phyloP scores from a whole-genome alignment of 2,329 filamentous ascomycete genomes.

The Alternaria sp. region DNA sequence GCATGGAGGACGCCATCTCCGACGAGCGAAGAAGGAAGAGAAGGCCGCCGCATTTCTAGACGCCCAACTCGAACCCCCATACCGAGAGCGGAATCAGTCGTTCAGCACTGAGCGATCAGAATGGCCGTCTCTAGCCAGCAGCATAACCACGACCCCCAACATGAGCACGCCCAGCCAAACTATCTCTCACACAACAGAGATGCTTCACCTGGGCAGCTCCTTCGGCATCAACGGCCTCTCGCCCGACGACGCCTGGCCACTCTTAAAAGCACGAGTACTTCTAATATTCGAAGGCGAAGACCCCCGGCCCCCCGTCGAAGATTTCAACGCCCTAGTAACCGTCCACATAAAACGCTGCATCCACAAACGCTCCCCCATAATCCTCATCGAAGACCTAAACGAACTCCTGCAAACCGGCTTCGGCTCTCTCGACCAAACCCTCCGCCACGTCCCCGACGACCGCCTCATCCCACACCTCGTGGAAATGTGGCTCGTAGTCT shows the following conservation, averaged over 20 bases:
- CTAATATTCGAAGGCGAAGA: conserved; percentile 84
- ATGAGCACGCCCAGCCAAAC: conserved; percentile 32
- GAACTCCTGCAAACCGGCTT: conserved; percentile 84
- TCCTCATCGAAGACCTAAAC: conserved; percentile 76
- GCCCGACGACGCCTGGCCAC: conserved; percentile 81
- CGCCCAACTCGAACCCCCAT: conserved; percentile 39
- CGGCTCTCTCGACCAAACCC: conserved; percentile 79
- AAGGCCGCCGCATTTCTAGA: conserved; percentile 52
- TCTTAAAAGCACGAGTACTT: conserved; percentile 75
- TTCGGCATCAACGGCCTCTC: conserved; percentile 58
- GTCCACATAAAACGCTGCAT: conserved; percentile 81
- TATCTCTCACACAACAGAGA: conserved; percentile 45
- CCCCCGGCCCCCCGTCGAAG: conserved; percentile 78
- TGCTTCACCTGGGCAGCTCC: conserved; percentile 53
- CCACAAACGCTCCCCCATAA: conserved; percentile 71
- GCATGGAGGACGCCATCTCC: conserved; percentile 75
- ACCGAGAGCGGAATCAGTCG: conserved; percentile 46
- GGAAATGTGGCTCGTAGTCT: conserved; percentile 92
- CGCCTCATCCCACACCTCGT: conserved; percentile 88
- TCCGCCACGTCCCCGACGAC: conserved; percentile 81
- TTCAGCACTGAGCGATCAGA: conserved; percentile 49
- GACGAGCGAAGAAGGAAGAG: conserved; percentile 72
- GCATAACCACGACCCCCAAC: conserved; percentile 31
- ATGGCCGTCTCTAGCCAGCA: conserved; percentile 40
- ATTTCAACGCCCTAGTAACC: conserved; percentile 80